These are phyloP conservation scores for Colletotrichum sp. DNA, from an alignment of 2,329 filamentous ascomycete genomes.

Conservation along the genomic window DNA sequence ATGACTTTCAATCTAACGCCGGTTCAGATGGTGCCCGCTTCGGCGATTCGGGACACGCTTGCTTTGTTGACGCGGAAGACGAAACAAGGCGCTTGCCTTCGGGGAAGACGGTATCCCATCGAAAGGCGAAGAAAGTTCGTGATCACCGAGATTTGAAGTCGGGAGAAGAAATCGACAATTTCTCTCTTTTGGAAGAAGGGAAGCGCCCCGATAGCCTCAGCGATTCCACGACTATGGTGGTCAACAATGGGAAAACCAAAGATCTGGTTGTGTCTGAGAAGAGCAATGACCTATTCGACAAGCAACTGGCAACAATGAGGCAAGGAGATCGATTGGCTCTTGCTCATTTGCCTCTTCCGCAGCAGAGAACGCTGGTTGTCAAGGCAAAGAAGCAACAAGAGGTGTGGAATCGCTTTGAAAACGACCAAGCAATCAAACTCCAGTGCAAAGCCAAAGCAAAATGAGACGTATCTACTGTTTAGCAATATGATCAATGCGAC, in stretches of 20 bases:
- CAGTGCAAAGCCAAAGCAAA: not conserved
- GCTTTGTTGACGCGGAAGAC: constrained; percentile 22
- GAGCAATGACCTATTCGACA: constrained; percentile 7
- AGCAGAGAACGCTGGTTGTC: constrained; percentile 31
- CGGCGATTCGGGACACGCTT: not conserved
- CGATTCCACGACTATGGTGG: accelerated
- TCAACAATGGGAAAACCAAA: not conserved
- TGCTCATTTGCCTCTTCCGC: constrained; percentile 29
- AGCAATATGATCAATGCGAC: not conserved
- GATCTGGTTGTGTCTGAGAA: constrained; percentile 4
- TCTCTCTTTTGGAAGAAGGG: not conserved
- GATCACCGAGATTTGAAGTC: not conserved
- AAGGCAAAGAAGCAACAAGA: constrained; percentile 33
- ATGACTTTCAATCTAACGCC: constrained; percentile 33
- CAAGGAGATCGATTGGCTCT: constrained; percentile 28
- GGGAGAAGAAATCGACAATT: too few species aligned
- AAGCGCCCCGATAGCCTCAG: not conserved
- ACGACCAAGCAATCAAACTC: constrained; percentile 22
- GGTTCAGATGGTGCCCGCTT: not conserved
- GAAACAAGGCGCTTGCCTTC: constrained; percentile 37
- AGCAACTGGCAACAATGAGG: constrained; percentile 29
- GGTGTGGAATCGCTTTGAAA: constrained; percentile 23
- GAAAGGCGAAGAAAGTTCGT: not conserved
- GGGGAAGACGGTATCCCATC: constrained; percentile 36
- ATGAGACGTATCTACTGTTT: not conserved